Percentiles rank a stretch among this genome's conserved stretches.
Evolutionary conservation across 148 eudicot species (phyloP).

Genomic region (Chenopodium berlandieri): DNA sequence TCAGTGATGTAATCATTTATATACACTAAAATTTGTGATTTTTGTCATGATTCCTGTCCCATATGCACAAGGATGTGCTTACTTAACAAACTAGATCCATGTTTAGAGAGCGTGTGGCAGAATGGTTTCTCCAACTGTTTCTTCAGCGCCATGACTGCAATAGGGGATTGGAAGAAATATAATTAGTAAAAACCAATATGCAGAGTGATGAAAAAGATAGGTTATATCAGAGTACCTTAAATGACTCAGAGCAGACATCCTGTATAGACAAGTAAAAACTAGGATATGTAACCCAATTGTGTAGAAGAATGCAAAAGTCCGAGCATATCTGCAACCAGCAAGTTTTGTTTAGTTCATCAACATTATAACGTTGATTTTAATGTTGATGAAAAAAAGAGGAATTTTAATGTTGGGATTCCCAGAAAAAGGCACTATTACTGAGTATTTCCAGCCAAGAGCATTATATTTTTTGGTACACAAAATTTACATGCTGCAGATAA

Average conservation of each 20-base stretch:
- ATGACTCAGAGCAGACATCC: constrained; percentile 96
- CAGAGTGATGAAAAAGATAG: not conserved
- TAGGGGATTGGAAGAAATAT: constrained; percentile 11
- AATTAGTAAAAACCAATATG: not conserved
- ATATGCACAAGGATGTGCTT: not conserved
- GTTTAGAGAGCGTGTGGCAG: constrained; percentile 40
- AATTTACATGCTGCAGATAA: not conserved
- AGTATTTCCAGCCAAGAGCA: not conserved
- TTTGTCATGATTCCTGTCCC: not conserved
- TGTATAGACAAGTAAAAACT: constrained; percentile 93
- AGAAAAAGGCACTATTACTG: not conserved
- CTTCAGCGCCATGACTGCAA: constrained; percentile 73
- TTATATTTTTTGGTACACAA: not conserved
- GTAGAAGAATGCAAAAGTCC: constrained; percentile 95
- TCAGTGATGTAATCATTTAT: not conserved
- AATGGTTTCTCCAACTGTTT: constrained; percentile 39
- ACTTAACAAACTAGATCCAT: constrained; percentile 1
- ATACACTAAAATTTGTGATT: not conserved
- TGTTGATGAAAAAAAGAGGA: not conserved
- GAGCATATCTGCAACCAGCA: constrained; percentile 66
- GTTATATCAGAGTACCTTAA: constrained; percentile 55
- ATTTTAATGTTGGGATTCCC: no score
- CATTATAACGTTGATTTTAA: not conserved
- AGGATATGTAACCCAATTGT: constrained; percentile 92
- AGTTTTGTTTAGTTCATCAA: not conserved